Conservation (phyloP, 2,329 filamentous ascomycete genomes). For the Paecilomyces formosus region DNA sequence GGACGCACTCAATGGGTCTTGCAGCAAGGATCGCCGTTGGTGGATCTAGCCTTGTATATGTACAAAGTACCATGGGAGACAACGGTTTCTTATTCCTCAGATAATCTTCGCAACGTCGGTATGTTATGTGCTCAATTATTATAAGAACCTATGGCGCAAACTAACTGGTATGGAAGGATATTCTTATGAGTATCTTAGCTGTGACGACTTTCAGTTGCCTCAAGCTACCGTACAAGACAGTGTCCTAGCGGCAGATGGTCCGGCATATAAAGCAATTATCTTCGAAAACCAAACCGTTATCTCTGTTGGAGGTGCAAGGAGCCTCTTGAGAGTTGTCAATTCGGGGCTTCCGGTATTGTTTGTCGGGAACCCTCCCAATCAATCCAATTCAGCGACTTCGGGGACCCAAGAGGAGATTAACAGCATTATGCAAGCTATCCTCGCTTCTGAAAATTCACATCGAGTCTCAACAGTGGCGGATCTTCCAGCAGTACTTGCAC, state of each 20-base stretch:
- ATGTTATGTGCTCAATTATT: slow-evolving; percentile 6
- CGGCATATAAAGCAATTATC: slow-evolving; percentile 38
- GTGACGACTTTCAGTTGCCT: slow-evolving; percentile 37
- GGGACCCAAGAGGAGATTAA: slow-evolving; percentile 8
- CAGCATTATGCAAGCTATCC: slow-evolving; percentile 16
- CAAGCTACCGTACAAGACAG: slow-evolving; percentile 29
- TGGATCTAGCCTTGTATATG: slow-evolving; percentile 37
- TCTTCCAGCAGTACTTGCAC: slow-evolving; percentile 22
- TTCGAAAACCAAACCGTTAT: slow-evolving; percentile 29
- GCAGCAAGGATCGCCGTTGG: slow-evolving; percentile 32
- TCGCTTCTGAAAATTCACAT: slow-evolving; percentile 27
- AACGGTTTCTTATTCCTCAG: slow-evolving; percentile 18
- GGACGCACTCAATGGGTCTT: slow-evolving; percentile 31
- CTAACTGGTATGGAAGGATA: slow-evolving; percentile 21
- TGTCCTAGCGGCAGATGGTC: slow-evolving; percentile 31
- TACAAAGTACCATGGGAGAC: background rate
- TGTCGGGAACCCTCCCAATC: slow-evolving; percentile 24
- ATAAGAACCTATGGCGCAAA: background rate
- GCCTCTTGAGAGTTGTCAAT: slow-evolving; percentile 27
- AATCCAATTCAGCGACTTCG: slow-evolving; percentile 11
- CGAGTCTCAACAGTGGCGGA: slow-evolving; percentile 17
- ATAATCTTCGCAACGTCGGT: slow-evolving; percentile 3
- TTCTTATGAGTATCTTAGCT: slow-evolving; percentile 39
- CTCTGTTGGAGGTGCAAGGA: slow-evolving; percentile 24
- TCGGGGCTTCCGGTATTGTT: slow-evolving; percentile 39